Evolutionary conservation across 495 filamentous ascomycete species (phyloP).

Genomic region (Xylaria cubensis): DNA sequence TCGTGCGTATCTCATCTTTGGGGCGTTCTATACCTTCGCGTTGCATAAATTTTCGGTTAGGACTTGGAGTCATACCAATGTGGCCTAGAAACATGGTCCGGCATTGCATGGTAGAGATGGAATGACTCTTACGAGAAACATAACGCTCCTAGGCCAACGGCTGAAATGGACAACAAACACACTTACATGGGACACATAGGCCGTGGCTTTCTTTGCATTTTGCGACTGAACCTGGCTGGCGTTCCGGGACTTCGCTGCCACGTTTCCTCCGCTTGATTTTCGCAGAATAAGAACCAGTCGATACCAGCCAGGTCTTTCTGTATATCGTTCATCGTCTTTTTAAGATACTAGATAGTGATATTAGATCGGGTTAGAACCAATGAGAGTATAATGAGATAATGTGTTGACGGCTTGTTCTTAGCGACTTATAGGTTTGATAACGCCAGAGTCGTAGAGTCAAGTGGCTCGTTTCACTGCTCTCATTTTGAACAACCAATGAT

Average conservation of each 20-base stretch:
- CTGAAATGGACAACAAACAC: not conserved
- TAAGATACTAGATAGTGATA: constrained; percentile 8
- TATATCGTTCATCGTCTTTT: not conserved
- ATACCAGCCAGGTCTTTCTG: not conserved
- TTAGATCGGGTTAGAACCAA: not conserved
- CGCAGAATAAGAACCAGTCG: not conserved
- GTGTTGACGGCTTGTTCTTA: not conserved
- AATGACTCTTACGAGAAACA: not conserved
- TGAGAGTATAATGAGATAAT: not conserved
- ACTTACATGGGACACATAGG: not conserved
- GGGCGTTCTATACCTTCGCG: not conserved
- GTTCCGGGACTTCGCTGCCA: not conserved
- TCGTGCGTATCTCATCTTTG: not conserved
- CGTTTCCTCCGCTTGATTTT: not conserved
- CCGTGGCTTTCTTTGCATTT: not conserved
- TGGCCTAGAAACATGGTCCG: constrained; percentile 6
- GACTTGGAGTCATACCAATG: not conserved
- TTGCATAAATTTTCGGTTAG: not conserved
- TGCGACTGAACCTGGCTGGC: constrained; percentile 1
- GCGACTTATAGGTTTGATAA: not conserved
- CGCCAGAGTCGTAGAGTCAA: not conserved
- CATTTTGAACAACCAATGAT: not conserved
- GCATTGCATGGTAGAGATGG: constrained; percentile 1
- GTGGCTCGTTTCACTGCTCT: not conserved
- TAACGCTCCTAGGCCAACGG: not conserved